phyloP scores from a whole-genome alignment of 1,284 basidiomycete genomes.

The Leccinum angustisporum region DNA sequence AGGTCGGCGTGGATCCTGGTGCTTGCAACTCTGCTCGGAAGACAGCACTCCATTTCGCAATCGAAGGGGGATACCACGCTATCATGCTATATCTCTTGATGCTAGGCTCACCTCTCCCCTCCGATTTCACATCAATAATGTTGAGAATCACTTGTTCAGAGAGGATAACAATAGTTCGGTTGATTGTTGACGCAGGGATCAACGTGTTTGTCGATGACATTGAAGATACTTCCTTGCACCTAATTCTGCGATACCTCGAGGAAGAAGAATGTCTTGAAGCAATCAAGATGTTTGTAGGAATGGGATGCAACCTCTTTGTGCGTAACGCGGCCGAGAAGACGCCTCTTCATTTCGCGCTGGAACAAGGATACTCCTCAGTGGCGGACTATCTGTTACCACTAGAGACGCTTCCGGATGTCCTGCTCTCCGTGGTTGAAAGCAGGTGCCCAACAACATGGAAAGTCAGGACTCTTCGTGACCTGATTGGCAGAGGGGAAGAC shows the following conservation, averaged over 20 bases:
- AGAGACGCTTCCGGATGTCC: not conserved
- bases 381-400: constrained; percentile 1
- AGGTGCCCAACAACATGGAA: not conserved
- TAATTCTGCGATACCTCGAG: not conserved
- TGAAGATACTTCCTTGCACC: not conserved
- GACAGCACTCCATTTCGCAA: constrained; percentile 3
- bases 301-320: not conserved
- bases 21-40: not conserved
- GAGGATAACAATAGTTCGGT: not conserved
- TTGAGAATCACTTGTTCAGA: not conserved
- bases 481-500: not conserved
- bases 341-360: not conserved
- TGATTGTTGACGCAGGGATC: not conserved
- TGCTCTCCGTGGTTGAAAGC: not conserved
- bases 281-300: not conserved
- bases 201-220: not conserved
- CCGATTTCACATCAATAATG: not conserved
- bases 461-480: not conserved
- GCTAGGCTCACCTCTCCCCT: not conserved
- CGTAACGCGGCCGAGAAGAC: not conserved
- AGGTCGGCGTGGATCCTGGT: constrained; percentile 1
- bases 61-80: constrained; percentile 1
- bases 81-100: not conserved
- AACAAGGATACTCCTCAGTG: not conserved
- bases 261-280: not conserved